Base-by-base conservation (phyloP, 768 basidiomycete genomes). In the Tulasnella sp. region DNA sequence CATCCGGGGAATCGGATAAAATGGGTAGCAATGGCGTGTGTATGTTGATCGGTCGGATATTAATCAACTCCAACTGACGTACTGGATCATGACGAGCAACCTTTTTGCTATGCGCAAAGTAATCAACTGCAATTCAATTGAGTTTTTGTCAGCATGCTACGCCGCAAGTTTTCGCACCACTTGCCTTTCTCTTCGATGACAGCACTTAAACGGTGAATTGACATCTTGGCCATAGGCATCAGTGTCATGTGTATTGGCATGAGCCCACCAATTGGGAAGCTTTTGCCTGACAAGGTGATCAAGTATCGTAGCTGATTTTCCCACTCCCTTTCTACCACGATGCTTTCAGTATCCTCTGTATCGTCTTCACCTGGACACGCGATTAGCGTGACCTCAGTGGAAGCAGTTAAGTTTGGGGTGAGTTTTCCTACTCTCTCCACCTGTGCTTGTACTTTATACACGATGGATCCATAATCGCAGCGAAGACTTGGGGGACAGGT, bases 321-420 rank as follows among this genome's bases (percentile, higher is more conserved):
- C 93, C 92, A 99, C 58, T 83, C 78, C 16, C 87, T 71, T 61
- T 93, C 84, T 13, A 96, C 77, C 43, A 87, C 72, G 45, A 96
- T 77, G 58, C 78, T 84, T 61, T 71, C 70, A 13, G 71, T 73
- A 48, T 87, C 88, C 59, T 95, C 91, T n/a, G 76, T 77, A 57
- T 86, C 81, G 45, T 90, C 87, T 47, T 89, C 88, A 8, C 75
- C 73, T 0, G 89, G 88, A 46, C 72, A 75, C 10, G 81, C 72
- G 19, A 95, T 75, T 37, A 92, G 74, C 2, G 71, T 69, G 10
- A 95, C 83, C 44, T 90, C 83, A 37, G 81, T 75, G 22, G 69
- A 63, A 3, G 86, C 76, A 1, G 73, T 69, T 60, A 91, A 65
- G 58, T 84, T 90, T 19, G 74, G 61, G 45, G 74, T 83, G 60